Percentiles rank a stretch among this genome's conserved stretches.
Conservation (phyloP, 495 filamentous ascomycete species). For the Trichoderma virens region DNA sequence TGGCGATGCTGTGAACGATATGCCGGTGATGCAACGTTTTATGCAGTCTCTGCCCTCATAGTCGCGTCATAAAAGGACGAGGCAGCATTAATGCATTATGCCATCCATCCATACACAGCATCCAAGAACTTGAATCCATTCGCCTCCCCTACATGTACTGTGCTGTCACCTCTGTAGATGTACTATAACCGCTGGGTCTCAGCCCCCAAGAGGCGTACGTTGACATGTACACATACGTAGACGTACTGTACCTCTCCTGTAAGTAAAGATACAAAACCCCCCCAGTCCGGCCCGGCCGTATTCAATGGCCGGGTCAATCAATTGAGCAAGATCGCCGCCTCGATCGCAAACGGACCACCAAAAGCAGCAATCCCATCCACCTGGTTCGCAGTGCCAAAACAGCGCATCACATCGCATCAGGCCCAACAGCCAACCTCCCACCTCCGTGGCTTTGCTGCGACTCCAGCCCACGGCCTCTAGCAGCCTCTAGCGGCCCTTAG, state of each 20-base stretch:
- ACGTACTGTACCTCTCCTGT: no score
- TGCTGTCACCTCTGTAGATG: no score
- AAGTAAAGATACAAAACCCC: not conserved
- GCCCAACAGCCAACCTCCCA: not conserved
- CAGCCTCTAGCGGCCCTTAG: not conserved
- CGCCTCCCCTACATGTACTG: no score
- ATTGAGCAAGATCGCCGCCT: not conserved
- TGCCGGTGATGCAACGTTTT: not conserved
- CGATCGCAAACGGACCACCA: not conserved
- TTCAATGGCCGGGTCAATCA: not conserved
- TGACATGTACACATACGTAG: no score
- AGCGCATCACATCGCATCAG: no score
- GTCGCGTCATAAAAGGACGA: not conserved
- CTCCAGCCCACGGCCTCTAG: no score
- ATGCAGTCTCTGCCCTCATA: constrained; percentile 1
- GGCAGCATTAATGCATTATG: not conserved
- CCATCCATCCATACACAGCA: not conserved
- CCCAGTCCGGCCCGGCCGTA: not conserved
- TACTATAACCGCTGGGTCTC: no score
- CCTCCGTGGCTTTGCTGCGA: not conserved
- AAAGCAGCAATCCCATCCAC: not conserved
- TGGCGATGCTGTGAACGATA: not conserved
- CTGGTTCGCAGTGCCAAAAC: no score
- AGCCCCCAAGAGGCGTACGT: no score
- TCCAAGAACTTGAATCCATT: not conserved